These are phyloP conservation scores for Pythium vanterpoolii DNA, from an alignment of 352 stramenopile genomes.

Conservation along the genomic window DNA sequence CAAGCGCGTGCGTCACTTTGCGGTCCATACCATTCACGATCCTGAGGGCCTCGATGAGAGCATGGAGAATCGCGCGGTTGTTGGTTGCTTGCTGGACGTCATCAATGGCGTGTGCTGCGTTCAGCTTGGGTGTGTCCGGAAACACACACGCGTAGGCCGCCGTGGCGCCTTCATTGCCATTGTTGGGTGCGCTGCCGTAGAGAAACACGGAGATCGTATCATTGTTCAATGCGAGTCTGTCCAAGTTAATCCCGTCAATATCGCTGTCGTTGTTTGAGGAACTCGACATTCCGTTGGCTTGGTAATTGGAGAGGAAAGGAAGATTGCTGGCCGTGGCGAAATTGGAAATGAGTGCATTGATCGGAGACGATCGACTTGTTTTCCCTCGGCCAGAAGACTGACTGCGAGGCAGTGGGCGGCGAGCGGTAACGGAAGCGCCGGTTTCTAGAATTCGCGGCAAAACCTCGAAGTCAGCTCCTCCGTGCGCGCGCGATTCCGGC, in stretches of 20 bases:
- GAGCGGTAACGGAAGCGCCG: neutral
- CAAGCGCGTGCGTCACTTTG: neutral
- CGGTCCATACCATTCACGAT: neutral
- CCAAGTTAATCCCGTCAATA: neutral
- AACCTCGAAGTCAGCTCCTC: neutral
- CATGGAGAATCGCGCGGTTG: neutral
- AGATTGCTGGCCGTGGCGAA: too few species aligned
- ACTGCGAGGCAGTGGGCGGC: neutral
- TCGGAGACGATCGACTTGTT: too few species aligned
- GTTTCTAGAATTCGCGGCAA: neutral
- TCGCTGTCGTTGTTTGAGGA: neutral
- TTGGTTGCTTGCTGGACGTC: neutral
- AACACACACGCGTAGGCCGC: conserved; percentile 3
- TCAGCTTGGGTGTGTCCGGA: neutral
- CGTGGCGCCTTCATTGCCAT: neutral
- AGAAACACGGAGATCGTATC: neutral
- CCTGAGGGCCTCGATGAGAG: neutral
- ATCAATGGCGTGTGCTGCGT: neutral
- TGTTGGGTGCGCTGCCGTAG: neutral
- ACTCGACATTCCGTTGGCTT: neutral
- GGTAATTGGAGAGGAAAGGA: neutral
- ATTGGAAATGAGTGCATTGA: too few species aligned
- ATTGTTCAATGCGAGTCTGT: neutral
- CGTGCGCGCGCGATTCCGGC: neutral
- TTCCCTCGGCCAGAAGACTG: too few species aligned